Percentiles rank a stretch among this genome's conserved stretches.
Evolutionary conservation across 2,329 filamentous ascomycete species (phyloP).

Genomic region (Fusarium sp.): DNA sequence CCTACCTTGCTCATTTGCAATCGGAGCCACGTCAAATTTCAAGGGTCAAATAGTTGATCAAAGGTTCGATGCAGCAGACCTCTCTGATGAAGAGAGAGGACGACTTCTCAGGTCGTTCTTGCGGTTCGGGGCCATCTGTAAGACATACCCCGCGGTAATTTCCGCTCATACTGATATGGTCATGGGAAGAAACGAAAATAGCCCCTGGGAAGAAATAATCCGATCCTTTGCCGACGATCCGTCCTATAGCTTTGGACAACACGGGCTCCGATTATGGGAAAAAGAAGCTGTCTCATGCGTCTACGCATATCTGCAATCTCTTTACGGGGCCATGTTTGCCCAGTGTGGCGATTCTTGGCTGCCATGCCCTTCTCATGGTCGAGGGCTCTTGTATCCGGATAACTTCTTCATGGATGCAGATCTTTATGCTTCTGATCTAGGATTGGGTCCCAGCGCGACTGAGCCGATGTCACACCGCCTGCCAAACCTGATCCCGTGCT

Average conservation of each 20-base stretch:
- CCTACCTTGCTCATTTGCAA: constrained; percentile 1
- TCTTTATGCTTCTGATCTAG: not conserved
- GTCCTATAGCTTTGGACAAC: too few relatives aligned
- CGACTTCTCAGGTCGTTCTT: constrained; percentile 28
- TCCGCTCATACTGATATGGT: too few relatives aligned
- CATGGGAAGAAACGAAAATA: not conserved
- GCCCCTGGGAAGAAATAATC: too few relatives aligned
- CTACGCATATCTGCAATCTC: constrained; percentile 13
- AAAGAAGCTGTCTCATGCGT: constrained; percentile 24
- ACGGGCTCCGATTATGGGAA: not conserved
- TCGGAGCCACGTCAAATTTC: constrained; percentile 12
- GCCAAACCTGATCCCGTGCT: too few relatives aligned
- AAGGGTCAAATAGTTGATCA: not conserved
- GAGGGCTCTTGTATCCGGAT: constrained; percentile 17
- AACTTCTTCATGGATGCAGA: constrained; percentile 16
- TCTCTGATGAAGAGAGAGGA: constrained; percentile 12
- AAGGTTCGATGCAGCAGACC: constrained; percentile 8
- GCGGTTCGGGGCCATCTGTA: constrained; percentile 17
- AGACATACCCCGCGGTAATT: not conserved
- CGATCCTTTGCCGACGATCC: too few relatives aligned
- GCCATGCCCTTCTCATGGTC: not conserved
- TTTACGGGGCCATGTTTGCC: constrained; percentile 27
- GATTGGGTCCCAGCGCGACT: not conserved
- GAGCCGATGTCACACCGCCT: too few relatives aligned
- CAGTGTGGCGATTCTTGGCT: constrained; percentile 19